Evolutionary conservation across 257 asterid genomes (phyloP).

Genomic region (Rauvolfia tetraphylla): DNA sequence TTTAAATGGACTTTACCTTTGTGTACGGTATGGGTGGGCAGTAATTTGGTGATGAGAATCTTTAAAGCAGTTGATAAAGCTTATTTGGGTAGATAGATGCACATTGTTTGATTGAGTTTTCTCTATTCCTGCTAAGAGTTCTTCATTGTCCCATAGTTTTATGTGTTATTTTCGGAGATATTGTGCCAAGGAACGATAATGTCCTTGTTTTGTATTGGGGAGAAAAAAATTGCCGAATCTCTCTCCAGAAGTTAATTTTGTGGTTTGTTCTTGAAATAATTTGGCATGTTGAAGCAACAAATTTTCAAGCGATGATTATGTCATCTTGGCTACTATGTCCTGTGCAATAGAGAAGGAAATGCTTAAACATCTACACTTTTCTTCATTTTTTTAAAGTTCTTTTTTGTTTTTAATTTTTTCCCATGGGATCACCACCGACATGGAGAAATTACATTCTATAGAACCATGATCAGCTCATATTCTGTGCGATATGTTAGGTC

Average conservation of each 20-base stretch:
- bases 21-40: neutral
- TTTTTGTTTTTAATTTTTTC: too few relatives aligned
- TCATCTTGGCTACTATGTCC: neutral
- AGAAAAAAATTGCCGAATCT: neutral
- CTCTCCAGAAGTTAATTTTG: neutral
- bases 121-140: neutral
- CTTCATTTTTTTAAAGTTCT: too few relatives aligned
- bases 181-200: too few relatives aligned
- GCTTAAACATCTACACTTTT: too few relatives aligned
- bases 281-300: neutral
- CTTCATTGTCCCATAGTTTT: neutral
- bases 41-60: neutral
- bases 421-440: too few relatives aligned
- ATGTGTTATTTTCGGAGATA: too few relatives aligned
- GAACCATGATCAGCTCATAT: neutral
- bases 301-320: neutral
- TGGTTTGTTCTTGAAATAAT: neutral
- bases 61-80: neutral
- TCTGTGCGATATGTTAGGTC: neutral
- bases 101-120: neutral
- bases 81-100: neutral
- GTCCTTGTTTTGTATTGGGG: neutral
- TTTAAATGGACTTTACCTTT: neutral
- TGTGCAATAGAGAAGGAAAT: too few relatives aligned
- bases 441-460: neutral